Evolutionary conservation across 306 rosid genomes (phyloP).

Genomic region (Cucurbita ficifolia): DNA sequence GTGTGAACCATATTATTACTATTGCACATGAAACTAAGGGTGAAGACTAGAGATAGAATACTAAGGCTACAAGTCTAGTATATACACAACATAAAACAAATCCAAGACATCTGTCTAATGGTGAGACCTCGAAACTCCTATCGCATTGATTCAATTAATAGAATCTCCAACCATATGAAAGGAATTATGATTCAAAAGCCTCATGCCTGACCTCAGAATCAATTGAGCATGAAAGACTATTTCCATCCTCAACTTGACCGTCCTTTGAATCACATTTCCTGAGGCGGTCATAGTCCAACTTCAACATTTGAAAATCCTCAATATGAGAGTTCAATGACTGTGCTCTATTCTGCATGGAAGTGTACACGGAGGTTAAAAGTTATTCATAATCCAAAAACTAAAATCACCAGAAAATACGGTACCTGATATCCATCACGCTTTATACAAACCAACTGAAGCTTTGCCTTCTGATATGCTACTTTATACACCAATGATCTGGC

Average conservation of each 20-base stretch:
- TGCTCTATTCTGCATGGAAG: conserved; percentile 40
- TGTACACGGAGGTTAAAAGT: conserved; percentile 11
- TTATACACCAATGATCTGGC: conserved; percentile 33
- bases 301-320: conserved; percentile 51
- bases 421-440: conserved; percentile 58
- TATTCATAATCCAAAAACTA: conserved; percentile 7
- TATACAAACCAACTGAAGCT: conserved; percentile 40
- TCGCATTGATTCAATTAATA: neutral
- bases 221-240: conserved; percentile 12
- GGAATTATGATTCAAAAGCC: conserved; percentile 22
- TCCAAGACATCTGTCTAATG: neutral
- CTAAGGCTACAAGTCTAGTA: neutral
- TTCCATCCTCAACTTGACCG: conserved; percentile 23
- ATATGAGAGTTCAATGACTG: conserved; percentile 40
- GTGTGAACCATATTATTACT: neutral
- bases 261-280: conserved; percentile 19
- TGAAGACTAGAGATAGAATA: neutral
- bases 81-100: neutral
- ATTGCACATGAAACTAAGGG: neutral
- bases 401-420: conserved; percentile 8
- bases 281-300: conserved; percentile 15
- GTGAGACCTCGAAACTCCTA: neutral
- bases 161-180: neutral
- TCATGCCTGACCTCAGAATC: conserved; percentile 29
- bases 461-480: conserved; percentile 53